Percentiles rank a stretch among this genome's conserved stretches.
phyloP scores from a whole-genome alignment of 352 stramenopile genomes.

The Phytophthora niederhauseri region DNA sequence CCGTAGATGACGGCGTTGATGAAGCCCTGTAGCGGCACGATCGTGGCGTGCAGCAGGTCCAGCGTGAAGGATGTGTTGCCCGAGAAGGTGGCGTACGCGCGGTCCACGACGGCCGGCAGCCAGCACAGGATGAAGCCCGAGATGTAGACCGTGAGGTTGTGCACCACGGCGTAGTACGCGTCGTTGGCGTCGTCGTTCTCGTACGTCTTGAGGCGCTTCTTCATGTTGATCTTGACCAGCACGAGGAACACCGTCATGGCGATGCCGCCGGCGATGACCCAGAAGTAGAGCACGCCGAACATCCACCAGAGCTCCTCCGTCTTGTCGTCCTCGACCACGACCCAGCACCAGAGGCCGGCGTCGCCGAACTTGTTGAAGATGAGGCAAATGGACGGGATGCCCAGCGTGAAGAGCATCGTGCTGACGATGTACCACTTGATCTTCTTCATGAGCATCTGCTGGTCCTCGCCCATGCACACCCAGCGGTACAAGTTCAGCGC shows the following conservation, averaged over 20 bases:
- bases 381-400: conserved; percentile 55
- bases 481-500: conserved; percentile 83
- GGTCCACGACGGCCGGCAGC: conserved; percentile 69
- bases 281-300: conserved; percentile 73
- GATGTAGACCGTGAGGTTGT: conserved; percentile 88
- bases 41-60: conserved; percentile 74
- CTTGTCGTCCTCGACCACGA: conserved; percentile 55
- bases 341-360: conserved; percentile 80
- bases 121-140: conserved; percentile 82
- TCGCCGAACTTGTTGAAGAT: conserved; percentile 72
- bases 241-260: conserved; percentile 69
- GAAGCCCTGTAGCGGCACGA: conserved; percentile 85
- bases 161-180: conserved; percentile 81
- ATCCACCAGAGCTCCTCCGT: conserved; percentile 76
- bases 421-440: conserved; percentile 83
- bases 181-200: conserved; percentile 78
- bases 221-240: conserved; percentile 82
- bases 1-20: conserved; percentile 88
- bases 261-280: conserved; percentile 65
- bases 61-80: conserved; percentile 62
- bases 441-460: conserved; percentile 82
- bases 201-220: conserved; percentile 69
- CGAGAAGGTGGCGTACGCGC: conserved; percentile 65
- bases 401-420: conserved; percentile 64
- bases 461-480: conserved; percentile 83